Base-by-base conservation (phyloP, 2,329 filamentous ascomycete species). In the Diaporthe sp. region DNA sequence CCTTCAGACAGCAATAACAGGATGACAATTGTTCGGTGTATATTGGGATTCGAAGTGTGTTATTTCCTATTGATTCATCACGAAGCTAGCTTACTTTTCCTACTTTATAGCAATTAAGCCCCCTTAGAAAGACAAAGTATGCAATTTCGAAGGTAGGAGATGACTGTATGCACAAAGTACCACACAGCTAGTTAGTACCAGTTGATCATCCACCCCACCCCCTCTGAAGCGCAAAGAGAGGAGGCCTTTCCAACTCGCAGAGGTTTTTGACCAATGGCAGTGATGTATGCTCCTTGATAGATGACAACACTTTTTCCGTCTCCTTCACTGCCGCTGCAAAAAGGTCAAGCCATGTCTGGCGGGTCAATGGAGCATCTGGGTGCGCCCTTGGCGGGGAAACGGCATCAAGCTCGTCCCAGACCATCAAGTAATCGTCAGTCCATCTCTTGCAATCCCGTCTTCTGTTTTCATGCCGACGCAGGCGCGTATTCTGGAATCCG, bases 301-400 rank as follows among this genome's bases (percentile, higher is more conserved):
- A 53, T 27, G 10, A 53, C 50, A 53, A 53, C 50, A 12, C 50
- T 25, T 53, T 53, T 25, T 53, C 50, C 25, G 50, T 53, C 50
- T 53, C 50, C 25, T 53, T 30, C 5, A 53, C 13, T 10, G 50
- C 50, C 13, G 50, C 50, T 17, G 50, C 50, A 30, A 30, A 53
- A 30, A 53, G 50, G 1, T 53, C 25, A 27, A 53, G 50, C 50
- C 50, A 53, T 17, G 50, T 13, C 50, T 53, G 25, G 50, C 50
- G 50, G 25, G 50, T 27, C 10, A 53, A 17, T 27, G 13, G 50
- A 30, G 50, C 50, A 30, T 53, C 10, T 27, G 50, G 50, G 25
- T 53, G 25, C 15, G 50, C 3, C 50, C 15, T 70, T 47, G 37
- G 73, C 76, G 47, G 59, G 70, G 27, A 56, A 25, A 59, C 19